These are phyloP conservation scores for Chaetomium cochliodes DNA, from an alignment of 495 filamentous ascomycete species.

Conservation along the genomic window DNA sequence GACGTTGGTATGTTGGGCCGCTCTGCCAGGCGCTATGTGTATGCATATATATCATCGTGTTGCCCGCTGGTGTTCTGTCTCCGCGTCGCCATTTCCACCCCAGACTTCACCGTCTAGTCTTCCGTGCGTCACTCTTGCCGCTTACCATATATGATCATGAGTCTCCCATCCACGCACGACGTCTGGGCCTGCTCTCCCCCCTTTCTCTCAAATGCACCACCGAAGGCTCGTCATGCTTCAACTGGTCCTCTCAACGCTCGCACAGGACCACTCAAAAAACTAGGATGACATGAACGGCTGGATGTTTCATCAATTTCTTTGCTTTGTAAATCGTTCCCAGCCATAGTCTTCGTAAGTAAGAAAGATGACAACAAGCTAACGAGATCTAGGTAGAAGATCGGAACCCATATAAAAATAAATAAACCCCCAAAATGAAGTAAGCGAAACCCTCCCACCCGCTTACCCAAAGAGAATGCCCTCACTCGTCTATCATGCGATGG, in stretches of 20 bases:
- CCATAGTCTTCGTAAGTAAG: not conserved
- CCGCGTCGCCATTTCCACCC: not conserved
- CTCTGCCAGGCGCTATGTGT: not conserved
- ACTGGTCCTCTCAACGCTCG: not conserved
- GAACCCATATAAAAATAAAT: not conserved
- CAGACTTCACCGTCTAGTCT: not conserved
- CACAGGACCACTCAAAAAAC: not conserved
- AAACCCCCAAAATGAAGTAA: not conserved
- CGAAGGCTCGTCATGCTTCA: not conserved
- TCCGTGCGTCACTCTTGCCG: not conserved
- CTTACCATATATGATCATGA: not conserved
- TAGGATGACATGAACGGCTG: too few species aligned
- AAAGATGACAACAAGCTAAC: not conserved
- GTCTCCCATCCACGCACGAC: not conserved
- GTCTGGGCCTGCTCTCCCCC: not conserved
- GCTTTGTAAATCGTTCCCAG: not conserved
- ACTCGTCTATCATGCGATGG: too few species aligned
- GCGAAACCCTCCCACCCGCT: not conserved
- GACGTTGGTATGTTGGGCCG: not conserved
- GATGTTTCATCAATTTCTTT: too few species aligned
- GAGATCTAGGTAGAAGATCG: conserved; percentile 1
- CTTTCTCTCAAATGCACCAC: not conserved
- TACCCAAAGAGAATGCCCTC: too few species aligned
- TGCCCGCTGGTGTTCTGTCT: not conserved
- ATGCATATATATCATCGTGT: not conserved